A percentile compares a stretch with the other conserved stretches of the same genome.
phyloP scores from a whole-genome alignment of 768 basidiomycete species.

The Termitomyces sp. region DNA sequence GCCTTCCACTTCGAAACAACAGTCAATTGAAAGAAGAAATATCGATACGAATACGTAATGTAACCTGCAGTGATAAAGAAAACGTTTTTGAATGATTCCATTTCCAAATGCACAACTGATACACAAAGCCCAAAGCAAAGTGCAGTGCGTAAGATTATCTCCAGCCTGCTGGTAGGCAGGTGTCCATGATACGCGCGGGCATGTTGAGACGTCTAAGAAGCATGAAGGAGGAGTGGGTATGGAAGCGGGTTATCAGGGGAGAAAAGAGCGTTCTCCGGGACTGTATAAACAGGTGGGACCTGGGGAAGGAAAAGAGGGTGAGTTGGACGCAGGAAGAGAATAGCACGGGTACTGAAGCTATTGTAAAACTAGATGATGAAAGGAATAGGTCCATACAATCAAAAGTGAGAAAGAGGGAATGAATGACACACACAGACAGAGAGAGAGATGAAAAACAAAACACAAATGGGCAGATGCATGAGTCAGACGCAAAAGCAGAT shows the following conservation, averaged over 20 bases:
- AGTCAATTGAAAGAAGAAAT: neutral
- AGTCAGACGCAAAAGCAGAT: conserved; percentile 3
- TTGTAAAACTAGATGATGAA: neutral
- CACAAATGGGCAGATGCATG: conserved; percentile 2
- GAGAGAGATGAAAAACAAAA: neutral
- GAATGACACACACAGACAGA: no score
- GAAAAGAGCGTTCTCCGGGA: neutral
- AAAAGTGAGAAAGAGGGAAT: neutral
- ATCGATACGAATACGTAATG: conserved; percentile 2
- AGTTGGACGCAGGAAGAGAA: neutral
- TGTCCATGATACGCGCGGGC: conserved; percentile 2
- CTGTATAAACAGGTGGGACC: neutral
- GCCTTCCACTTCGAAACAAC: neutral
- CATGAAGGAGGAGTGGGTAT: conserved; percentile 1
- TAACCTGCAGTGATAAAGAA: neutral
- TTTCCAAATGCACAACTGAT: conserved; percentile 1
- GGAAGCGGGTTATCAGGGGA: neutral
- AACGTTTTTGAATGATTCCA: neutral
- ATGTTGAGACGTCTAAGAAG: neutral
- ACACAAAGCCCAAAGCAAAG: neutral
- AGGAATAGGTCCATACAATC: conserved; percentile 9
- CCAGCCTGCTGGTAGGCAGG: neutral
- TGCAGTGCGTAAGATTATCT: neutral
- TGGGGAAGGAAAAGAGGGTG: conserved; percentile 4
- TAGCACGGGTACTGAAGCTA: neutral